Conservation (phyloP, 495 filamentous ascomycete genomes). For the Xylaria telfairii region DNA sequence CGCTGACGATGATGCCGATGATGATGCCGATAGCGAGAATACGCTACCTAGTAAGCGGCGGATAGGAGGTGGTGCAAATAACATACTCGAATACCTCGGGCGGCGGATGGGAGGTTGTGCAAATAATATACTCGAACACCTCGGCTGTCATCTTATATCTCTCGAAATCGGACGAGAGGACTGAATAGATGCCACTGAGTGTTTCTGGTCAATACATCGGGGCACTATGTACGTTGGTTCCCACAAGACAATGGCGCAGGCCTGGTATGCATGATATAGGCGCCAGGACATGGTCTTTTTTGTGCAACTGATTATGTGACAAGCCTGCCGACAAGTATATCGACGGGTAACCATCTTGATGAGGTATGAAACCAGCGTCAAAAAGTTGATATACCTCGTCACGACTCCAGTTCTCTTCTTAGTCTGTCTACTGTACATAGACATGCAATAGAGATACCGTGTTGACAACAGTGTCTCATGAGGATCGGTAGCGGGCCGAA, state of each 20-base stretch:
- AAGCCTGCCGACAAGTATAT: background rate
- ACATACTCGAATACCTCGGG: background rate
- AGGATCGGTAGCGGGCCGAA: background rate
- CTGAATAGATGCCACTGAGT: background rate
- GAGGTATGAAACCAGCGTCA: background rate
- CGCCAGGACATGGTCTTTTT: background rate
- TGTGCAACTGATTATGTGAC: background rate
- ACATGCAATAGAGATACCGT: background rate
- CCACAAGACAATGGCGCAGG: background rate
- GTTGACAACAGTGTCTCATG: background rate
- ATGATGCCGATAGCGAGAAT: background rate
- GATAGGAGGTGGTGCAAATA: background rate
- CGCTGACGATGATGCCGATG: background rate
- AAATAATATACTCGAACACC: background rate
- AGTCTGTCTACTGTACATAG: background rate
- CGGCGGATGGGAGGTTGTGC: background rate
- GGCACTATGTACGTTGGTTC: background rate
- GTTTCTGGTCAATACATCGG: background rate
- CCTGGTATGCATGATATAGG: background rate
- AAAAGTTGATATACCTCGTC: background rate
- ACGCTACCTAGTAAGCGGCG: background rate
- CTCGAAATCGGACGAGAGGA: background rate
- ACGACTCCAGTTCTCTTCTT: background rate
- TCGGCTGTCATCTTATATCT: background rate
- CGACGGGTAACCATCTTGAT: background rate